These are phyloP conservation scores for Hsuehochloa calcarea DNA, from an alignment of 176 grass and related monocot genomes.

Conservation along the genomic window DNA sequence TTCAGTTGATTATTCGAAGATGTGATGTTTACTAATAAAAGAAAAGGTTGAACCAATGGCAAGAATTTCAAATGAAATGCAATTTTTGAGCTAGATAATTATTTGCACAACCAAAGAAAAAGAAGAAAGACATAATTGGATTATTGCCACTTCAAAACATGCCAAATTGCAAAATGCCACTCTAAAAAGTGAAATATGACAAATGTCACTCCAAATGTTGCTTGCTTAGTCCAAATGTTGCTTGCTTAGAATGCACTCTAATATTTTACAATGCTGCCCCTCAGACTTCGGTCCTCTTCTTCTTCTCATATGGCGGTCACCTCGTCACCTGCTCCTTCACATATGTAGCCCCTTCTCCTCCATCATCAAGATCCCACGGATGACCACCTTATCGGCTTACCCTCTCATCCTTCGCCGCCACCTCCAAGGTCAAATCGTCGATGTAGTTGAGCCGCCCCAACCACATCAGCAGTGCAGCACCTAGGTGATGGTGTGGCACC, in stretches of 20 bases:
- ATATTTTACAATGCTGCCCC: not conserved
- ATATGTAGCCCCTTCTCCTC: too few species aligned
- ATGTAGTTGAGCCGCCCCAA: not conserved
- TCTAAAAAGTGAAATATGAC: not conserved
- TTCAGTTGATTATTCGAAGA: not conserved
- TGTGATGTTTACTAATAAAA: not conserved
- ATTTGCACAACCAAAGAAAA: not conserved
- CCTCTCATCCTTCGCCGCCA: not conserved
- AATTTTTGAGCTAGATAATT: not conserved
- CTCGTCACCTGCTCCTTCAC: too few species aligned
- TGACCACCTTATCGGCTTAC: not conserved
- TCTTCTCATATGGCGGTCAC: too few species aligned
- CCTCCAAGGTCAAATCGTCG: not conserved
- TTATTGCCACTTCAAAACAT: not conserved
- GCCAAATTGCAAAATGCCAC: not conserved
- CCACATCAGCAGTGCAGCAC: not conserved
- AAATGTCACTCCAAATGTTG: not conserved
- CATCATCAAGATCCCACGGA: too few species aligned
- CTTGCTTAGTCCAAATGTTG: not conserved
- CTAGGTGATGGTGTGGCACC: not conserved
- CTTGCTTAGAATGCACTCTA: not conserved
- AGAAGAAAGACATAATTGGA: not conserved
- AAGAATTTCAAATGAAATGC: not conserved
- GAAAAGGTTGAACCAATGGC: not conserved
- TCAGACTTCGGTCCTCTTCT: too few species aligned